Base-by-base conservation (phyloP, 2,329 filamentous ascomycete genomes). In the Sclerotinia sclerotiorum region DNA sequence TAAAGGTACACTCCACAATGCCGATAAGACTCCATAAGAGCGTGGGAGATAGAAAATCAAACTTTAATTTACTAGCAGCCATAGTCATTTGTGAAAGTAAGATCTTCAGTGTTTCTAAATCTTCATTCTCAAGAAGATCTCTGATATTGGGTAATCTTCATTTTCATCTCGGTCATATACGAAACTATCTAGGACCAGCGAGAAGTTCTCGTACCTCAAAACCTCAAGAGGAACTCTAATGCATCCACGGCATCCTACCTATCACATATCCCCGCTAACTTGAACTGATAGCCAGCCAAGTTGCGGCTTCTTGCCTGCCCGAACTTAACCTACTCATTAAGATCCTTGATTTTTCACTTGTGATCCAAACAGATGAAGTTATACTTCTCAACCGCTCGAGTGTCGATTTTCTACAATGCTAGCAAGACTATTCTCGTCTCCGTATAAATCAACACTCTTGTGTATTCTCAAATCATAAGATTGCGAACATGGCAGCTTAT, bases 401-500 rank as follows among this genome's bases (percentile, higher is more conserved):
- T 19, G 21, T n/a, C 19, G n/a, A 61, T 29, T 52, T 52, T 42
- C 39, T 67, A 67, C 56, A 62, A 67, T 67, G 65, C 65, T 29
- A 29, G 52, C 49, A 44, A 29, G 46, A 32, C 49, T 44, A 19
- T 44, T 32, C 13, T 35, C 65, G 8, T 24, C 48, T 35, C 44
- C 48, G 42, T 62, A 54, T 35, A 48, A 67, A 44, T 52, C 56
- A 48, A 17, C 35, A 24, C 65, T 29, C 32, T 54, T 46, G 46
- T 62, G 44, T 29, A 46, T 46, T 29, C 35, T 15, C 24, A 44
- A 52, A 67, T 62, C 32, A 24, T 67, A 67, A 46, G 32, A 44
- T 62, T 68, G 60, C 69, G 61, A 71, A 56, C 29, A 71, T 72
- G 69, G 69, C 68, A 51, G 70, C 62, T 56, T 71, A 71, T 69